A percentile compares a stretch with the other conserved stretches of the same genome.
Evolutionary conservation across 768 basidiomycete species (phyloP).

Genomic region (Dictyophora rubrovolvata): DNA sequence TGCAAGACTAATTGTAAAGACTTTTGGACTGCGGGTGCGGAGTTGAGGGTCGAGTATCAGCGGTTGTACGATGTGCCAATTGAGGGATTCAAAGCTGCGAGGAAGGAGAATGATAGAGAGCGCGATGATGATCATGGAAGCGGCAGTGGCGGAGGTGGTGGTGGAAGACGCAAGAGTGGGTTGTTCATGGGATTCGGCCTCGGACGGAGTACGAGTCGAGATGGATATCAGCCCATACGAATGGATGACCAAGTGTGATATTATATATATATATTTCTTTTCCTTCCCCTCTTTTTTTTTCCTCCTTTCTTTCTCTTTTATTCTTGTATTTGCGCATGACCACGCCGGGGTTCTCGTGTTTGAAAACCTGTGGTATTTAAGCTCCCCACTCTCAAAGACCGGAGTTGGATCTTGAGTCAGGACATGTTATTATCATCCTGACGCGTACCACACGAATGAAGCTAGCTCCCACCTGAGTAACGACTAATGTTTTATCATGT

Average conservation of each 20-base stretch:
- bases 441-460: no score
- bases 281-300: background rate
- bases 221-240: slow-evolving; percentile 58
- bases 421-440: no score
- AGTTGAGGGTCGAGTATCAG: slow-evolving; percentile 87
- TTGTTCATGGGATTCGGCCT: slow-evolving; percentile 27
- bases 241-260: slow-evolving; percentile 14
- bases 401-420: no score
- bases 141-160: slow-evolving; percentile 2
- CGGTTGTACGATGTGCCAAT: slow-evolving; percentile 78
- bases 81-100: slow-evolving; percentile 74
- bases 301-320: background rate
- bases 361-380: no score
- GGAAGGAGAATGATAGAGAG: slow-evolving; percentile 43
- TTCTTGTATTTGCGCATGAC: background rate
- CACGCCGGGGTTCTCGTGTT: no score
- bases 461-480: no score
- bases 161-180: slow-evolving; percentile 28
- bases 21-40: slow-evolving; percentile 84
- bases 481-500: background rate
- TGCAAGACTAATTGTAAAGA: slow-evolving; percentile 73
- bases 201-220: slow-evolving; percentile 23
- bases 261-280: background rate
- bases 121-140: slow-evolving; percentile 47
- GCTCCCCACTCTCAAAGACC: no score